phyloP scores from a whole-genome alignment of 768 basidiomycete species.

The Leccinum subtestaceum region DNA sequence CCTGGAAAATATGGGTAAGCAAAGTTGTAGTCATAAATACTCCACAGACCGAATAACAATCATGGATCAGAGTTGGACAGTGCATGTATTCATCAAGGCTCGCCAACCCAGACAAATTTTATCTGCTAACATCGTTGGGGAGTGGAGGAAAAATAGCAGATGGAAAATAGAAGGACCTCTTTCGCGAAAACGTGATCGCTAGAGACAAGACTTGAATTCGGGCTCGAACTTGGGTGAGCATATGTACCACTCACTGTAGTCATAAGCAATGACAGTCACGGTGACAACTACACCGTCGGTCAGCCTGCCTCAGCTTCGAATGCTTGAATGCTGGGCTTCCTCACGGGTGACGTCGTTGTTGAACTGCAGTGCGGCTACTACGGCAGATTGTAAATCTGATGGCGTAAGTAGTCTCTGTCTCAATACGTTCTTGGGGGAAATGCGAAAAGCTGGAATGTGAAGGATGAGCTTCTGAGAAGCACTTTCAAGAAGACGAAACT shows the following conservation, averaged over 20 bases:
- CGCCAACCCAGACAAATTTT: conserved; percentile 19
- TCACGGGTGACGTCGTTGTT: conserved; percentile 13
- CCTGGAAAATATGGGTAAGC: no score
- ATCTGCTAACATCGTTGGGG: conserved; percentile 11
- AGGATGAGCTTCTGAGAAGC: neutral
- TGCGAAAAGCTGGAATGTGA: neutral
- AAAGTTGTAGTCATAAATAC: neutral
- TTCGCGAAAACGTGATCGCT: conserved; percentile 16
- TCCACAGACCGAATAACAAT: neutral
- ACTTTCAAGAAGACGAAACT: no score
- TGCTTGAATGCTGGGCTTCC: neutral
- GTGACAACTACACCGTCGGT: conserved; percentile 11
- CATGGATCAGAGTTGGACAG: neutral
- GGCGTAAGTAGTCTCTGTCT: conserved; percentile 7
- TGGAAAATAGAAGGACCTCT: conserved; percentile 10
- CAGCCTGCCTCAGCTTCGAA: neutral
- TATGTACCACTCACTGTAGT: conserved; percentile 16
- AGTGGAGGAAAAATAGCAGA: neutral
- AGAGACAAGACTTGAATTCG: neutral
- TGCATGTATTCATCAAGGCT: neutral
- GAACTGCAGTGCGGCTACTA: conserved; percentile 8
- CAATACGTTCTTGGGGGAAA: no score
- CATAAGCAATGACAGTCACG: conserved; percentile 15
- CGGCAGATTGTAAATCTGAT: conserved; percentile 5
- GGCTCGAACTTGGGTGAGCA: neutral